phyloP scores from a whole-genome alignment of 2,329 filamentous ascomycete genomes.

The Didymella pomorum region DNA sequence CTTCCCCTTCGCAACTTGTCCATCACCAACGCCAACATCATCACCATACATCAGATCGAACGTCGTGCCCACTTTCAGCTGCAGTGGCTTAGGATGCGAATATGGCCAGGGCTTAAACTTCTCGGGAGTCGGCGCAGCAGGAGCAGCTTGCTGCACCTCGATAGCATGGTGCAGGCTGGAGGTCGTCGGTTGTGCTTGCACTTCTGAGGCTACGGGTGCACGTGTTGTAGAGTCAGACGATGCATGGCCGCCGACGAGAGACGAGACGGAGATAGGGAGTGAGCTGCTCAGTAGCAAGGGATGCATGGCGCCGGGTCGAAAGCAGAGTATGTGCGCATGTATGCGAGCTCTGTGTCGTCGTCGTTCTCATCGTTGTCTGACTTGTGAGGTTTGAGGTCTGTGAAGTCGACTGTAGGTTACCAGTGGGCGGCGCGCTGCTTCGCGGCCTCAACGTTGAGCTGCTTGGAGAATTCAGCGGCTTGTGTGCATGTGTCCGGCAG shows the following conservation, averaged over 20 bases:
- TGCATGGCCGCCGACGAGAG: neutral
- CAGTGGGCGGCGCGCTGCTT: conserved; percentile 13
- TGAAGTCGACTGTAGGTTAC: conserved; percentile 8
- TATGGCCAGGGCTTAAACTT: conserved; percentile 1
- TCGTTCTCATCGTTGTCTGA: neutral
- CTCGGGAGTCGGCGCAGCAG: neutral
- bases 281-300: conserved; percentile 9
- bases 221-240: no score
- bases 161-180: neutral
- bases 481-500: neutral
- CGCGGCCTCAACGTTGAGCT: neutral
- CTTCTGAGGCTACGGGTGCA: no score
- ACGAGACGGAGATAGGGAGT: neutral
- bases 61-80: conserved; percentile 25
- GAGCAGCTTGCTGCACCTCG: neutral
- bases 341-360: neutral
- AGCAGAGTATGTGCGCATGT: conserved; percentile 16
- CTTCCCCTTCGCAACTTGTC: neutral
- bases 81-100: conserved; percentile 19
- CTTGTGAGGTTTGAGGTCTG: neutral
- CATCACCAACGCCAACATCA: neutral
- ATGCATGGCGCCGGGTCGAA: conserved; percentile 17
- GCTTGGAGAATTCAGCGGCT: neutral
- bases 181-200: neutral
- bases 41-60: conserved; percentile 14